phyloP scores from a whole-genome alignment of 2,329 filamentous ascomycete species.

The Ophiosphaerella herpotricha region DNA sequence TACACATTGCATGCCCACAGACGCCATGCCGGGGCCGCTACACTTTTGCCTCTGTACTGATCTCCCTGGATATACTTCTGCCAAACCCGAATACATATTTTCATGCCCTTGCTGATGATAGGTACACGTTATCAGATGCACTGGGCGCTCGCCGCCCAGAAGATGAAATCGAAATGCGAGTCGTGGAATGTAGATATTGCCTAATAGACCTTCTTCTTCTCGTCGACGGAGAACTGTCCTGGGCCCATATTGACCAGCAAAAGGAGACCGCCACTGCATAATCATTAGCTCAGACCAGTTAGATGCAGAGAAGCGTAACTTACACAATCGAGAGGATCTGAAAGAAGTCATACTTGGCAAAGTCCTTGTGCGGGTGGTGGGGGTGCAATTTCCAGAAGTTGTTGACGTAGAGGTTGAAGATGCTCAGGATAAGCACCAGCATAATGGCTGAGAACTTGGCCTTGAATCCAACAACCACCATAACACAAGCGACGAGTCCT shows the following conservation, averaged over 20 bases:
- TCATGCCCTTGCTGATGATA: slow-evolving; percentile 13
- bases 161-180: slow-evolving; percentile 24
- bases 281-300: slow-evolving; percentile 20
- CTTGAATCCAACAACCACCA: slow-evolving; percentile 99
- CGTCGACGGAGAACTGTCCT: slow-evolving; percentile 95
- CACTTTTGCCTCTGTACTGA: slow-evolving; percentile 14
- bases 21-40: slow-evolving; percentile 22
- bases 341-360: slow-evolving; percentile 99
- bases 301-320: slow-evolving; percentile 37
- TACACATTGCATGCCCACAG: slow-evolving; percentile 31
- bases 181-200: slow-evolving; percentile 14
- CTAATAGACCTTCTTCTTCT: slow-evolving; percentile 99
- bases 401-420: slow-evolving; percentile 97
- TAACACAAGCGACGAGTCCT: slow-evolving; percentile 89
- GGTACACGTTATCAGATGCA: slow-evolving; percentile 28
- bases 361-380: slow-evolving; percentile 99
- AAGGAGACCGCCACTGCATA: slow-evolving; percentile 76
- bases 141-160: slow-evolving; percentile 20
- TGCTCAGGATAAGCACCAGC: slow-evolving; percentile 89
- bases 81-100: slow-evolving; percentile 9
- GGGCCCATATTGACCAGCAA: slow-evolving; percentile 98
- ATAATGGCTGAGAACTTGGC: slow-evolving; percentile 98
- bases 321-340: slow-evolving; percentile 97
- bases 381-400: slow-evolving; percentile 99
- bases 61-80: slow-evolving; percentile 3